Base-by-base conservation (phyloP, 371 early-diverging fungal genomes). In the Haplosporangium sp. region DNA sequence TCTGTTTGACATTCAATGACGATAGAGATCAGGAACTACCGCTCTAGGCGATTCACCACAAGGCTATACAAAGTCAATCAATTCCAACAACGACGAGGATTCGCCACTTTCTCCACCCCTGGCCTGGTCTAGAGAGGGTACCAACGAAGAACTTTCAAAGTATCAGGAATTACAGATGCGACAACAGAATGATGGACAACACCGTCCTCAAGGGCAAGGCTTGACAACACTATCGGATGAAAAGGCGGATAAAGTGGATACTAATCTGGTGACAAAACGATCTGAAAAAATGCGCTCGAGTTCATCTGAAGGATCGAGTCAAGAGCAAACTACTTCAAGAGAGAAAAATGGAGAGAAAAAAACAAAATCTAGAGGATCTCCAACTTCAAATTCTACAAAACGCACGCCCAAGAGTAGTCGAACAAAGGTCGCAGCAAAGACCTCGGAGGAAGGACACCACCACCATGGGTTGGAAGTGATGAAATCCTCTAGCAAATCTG, bases 101-200 rank as follows among this genome's bases (percentile, higher is more conserved):
- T 78, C 79, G 2, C 79, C 79, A 4, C 65, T 74, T 3, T 78
- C 79, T 2, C 79, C 79, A 3, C 68, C 67, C 4, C 73, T 74
- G 79, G 74, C 79, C 20, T 70, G 79, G 74, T 73, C 79, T n/a
- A 44, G 79, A 38, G 79, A 78, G 60, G 79, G 79, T 56, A 73
- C 79, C 5, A 52, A 45, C 27, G 79, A 78, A 27, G 79, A 73
- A 56, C 62, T 73, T 27, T 70, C 71, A 39, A 78, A 61, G 57
- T 78, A 74, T 60, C 79, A 78, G 67, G 79, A 70, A 27, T 40
- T 70, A 4, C 73, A 72, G 63, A 69, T 72, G 64, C 61, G 70
- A 8, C 78, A 77, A 40, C 61, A 65, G 13, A 73, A 69, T n/a
- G 78, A 73, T 45, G 57, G 62, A 10, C 71, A 76, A 20, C 70